Evolutionary conservation across 352 stramenopile genomes (phyloP), one percentile per base, ranked within the genome.

Genomic region (Phytophthora hibernalis): DNA sequence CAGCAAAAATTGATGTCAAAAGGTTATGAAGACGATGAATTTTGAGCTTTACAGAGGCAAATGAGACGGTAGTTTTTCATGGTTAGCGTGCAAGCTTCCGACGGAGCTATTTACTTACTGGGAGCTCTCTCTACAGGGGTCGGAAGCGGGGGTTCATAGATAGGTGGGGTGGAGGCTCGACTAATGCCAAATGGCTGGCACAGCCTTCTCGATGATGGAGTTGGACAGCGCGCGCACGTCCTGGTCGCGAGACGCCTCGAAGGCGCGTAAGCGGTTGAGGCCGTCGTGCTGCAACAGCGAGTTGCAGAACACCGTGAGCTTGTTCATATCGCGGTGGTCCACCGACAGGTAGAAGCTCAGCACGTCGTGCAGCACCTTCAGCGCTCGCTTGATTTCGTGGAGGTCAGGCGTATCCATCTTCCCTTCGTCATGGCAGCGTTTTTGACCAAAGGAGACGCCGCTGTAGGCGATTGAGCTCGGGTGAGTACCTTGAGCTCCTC

Each of bases 231-330:
- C 52, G 31, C 81, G 81, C 24, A 90, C 74, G 54, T 90, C 83
- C 15, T 71, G 62, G 54, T 92, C 85, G 10, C 68, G 26, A 0
- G 76, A 78, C 13, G 65, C 63, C 42, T 91, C 77, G n/a, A 93
- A 80, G 3, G 77, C 68, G 24, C 80, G 85, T 20, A 93, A 61
- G 44, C 80, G 71, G 50, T 91, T 91, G 33, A 93, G 71, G 0
- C 83, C 82, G 49, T 93, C 85, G 70, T 92, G 70, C 52, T 87
- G 74, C 63, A 93, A 60, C 51, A 93, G 71, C 38, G 85, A 88
- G 65, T 93, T 93, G 83, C 85, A 93, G 54, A 93, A 91, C 15
- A 93, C 82, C 21, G 81, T 91, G 54, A 93, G 81, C 38, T 92
- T 92, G 72, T 83, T 89, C 72, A 93, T 78, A 62, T 93, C 83